Evolutionary conservation across 768 basidiomycete genomes (phyloP).

Genomic region (Hericium alpestre): DNA sequence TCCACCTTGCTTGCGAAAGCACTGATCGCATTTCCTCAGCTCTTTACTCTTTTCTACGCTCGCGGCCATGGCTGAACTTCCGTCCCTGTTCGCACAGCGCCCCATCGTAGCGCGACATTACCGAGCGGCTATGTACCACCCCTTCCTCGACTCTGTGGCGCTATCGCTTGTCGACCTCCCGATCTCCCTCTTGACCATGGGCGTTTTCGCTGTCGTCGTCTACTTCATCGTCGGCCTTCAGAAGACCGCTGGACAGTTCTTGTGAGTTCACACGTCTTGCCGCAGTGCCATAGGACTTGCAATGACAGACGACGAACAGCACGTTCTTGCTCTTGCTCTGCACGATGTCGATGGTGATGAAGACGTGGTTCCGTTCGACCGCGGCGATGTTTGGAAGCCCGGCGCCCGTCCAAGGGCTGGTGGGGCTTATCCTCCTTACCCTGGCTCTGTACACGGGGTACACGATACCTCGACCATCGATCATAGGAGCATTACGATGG

Average conservation of each 20-base stretch:
- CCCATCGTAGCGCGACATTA: conserved; percentile 49
- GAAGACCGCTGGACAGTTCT: conserved; percentile 46
- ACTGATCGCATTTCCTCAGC: conserved; percentile 20
- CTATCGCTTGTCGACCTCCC: conserved; percentile 54
- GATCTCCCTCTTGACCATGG: conserved; percentile 36
- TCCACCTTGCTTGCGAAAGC: background rate
- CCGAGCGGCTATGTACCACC: conserved; percentile 53
- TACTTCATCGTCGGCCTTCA: conserved; percentile 61
- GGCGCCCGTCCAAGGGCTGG: conserved; percentile 53
- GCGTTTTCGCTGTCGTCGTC: conserved; percentile 37
- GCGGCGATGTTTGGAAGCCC: conserved; percentile 49
- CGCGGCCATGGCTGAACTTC: conserved; percentile 54
- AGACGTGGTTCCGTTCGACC: conserved; percentile 62
- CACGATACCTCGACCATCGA: conserved; percentile 46
- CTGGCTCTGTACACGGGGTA: conserved; percentile 53
- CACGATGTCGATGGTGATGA: conserved; percentile 52
- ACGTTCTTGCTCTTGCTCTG: conserved; percentile 50
- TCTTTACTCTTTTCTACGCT: conserved; percentile 50
- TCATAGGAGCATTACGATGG: conserved; percentile 63
- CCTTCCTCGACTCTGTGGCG: conserved; percentile 45
- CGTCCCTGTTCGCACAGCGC: conserved; percentile 43
- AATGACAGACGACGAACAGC: conserved; percentile 30
- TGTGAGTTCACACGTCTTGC: conserved; percentile 49
- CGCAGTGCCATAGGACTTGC: conserved; percentile 44
- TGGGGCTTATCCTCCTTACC: conserved; percentile 38